Evolutionary conservation across 1,284 basidiomycete species (phyloP), one percentile per base, ranked within the genome.

Genomic region (Ustilago curta): DNA sequence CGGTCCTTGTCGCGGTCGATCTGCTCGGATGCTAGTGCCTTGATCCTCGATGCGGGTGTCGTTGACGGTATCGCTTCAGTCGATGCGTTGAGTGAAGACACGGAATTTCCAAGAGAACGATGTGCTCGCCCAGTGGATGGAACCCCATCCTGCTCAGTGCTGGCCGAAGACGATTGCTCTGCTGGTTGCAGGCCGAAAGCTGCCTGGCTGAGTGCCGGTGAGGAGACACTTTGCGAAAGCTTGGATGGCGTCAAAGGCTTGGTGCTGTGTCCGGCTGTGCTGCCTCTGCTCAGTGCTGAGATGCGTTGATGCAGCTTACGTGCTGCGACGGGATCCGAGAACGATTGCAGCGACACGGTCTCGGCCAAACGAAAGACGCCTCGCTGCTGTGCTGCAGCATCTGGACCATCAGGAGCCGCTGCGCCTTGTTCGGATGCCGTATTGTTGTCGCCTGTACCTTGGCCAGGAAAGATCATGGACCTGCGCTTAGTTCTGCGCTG

Each of bases 361-460:
- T 83, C 77, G 3, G 77, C 79, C 16, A 80, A 58, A n/a, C 81
- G 78, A 42, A 83, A 83, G 14, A 83, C 70, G 31, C 78, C 78
- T 23, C 60, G 49, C 27, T 70, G 68, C 39, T 63, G 59, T 27
- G 4, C 16, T 44, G 37, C 44, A 18, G 35, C 39, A 0, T 50
- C 49, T 32, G 25, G 39, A 25, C 45, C 19, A n/a, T 54, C 47
- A 7, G 31, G n/a, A 18, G 35, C 29, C 31, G 51, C 21, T 25
- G 47, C 23, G 19, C 32, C 48, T 8, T 45, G 27, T 12, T 54
- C 29, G 8, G 62, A 45, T 19, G 53, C 9, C 2, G 37, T 32
- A 11, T 25, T 45, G 11, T 25, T 45, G 11, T 57, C 54, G 8
- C 59, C 60, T 16, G 19, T n/a, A 37, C 8, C 11, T 1, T 42